Percentiles rank a stretch among this genome's conserved stretches.
phyloP scores from a whole-genome alignment of 1,284 basidiomycete genomes.

The Pterula multifida region DNA sequence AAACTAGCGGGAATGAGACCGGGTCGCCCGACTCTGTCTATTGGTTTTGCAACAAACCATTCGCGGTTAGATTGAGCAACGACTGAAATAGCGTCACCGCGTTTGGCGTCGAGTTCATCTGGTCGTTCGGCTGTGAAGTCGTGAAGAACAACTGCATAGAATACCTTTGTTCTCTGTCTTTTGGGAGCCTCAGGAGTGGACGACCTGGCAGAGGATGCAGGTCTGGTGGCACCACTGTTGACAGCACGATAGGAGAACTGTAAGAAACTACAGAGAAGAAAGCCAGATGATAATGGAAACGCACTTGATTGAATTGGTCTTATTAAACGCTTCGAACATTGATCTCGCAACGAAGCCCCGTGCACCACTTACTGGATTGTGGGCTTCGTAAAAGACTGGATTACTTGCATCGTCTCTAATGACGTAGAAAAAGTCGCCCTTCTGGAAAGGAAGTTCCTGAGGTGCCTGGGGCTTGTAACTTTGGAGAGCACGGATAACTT shows the following conservation, averaged over 20 bases:
- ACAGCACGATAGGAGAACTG: not conserved
- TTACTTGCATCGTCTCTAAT: conserved; percentile 51
- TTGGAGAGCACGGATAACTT: conserved; percentile 83
- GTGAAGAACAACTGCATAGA: conserved; percentile 91
- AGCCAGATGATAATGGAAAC: not conserved
- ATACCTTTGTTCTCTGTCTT: conserved; percentile 44
- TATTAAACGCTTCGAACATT: conserved; percentile 83
- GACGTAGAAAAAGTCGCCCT: conserved; percentile 98
- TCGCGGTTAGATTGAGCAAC: conserved; percentile 86
- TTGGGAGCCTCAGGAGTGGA: conserved; percentile 19
- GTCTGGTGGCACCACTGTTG: conserved; percentile 7
- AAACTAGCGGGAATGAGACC: conserved; percentile 96
- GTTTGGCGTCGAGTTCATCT: conserved; percentile 92
- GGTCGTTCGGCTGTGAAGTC: conserved; percentile 91
- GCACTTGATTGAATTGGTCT: conserved; percentile 33
- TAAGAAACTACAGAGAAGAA: not conserved
- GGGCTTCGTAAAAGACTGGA: conserved; percentile 70
- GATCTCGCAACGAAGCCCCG: conserved; percentile 82
- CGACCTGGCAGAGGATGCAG: conserved; percentile 11
- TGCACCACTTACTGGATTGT: conserved; percentile 86
- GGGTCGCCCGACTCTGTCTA: conserved; percentile 86
- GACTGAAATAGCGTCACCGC: conserved; percentile 87
- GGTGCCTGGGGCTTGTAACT: conserved; percentile 65
- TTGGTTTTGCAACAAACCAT: conserved; percentile 91
- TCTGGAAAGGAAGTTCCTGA: conserved; percentile 82